phyloP scores from a whole-genome alignment of 1,284 basidiomycete genomes.

The Trametes sp. region DNA sequence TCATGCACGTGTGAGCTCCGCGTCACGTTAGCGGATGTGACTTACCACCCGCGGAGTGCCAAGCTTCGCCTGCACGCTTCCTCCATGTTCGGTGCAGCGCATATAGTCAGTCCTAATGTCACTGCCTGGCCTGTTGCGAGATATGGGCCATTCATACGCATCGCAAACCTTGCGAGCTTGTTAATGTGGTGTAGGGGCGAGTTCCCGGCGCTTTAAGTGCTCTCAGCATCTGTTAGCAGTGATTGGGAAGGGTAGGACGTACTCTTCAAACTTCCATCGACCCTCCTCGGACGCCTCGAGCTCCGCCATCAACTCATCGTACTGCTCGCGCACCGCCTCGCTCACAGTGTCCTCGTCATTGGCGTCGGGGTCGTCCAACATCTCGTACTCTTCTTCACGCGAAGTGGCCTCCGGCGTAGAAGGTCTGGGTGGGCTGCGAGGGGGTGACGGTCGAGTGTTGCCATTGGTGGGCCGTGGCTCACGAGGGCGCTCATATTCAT shows the following conservation, averaged over 20 bases:
- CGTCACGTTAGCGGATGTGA: neutral
- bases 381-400: too few species aligned
- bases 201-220: neutral
- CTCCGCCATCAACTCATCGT: neutral
- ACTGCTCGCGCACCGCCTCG: neutral
- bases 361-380: neutral
- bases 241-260: neutral
- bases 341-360: neutral
- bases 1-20: neutral
- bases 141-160: neutral
- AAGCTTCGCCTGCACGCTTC: neutral
- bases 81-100: neutral
- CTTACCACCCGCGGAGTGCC: neutral
- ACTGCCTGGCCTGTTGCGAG: neutral
- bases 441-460: too few species aligned
- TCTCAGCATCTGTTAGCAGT: neutral
- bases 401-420: too few species aligned
- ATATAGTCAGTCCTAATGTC: neutral
- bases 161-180: neutral
- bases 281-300: neutral
- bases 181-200: neutral
- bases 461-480: too few species aligned
- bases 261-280: neutral
- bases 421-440: too few species aligned
- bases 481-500: too few species aligned